Percentiles rank a stretch among this genome's conserved stretches.
Evolutionary conservation across 2,329 filamentous ascomycete species (phyloP).

Genomic region (Teratosphaeria viscida): DNA sequence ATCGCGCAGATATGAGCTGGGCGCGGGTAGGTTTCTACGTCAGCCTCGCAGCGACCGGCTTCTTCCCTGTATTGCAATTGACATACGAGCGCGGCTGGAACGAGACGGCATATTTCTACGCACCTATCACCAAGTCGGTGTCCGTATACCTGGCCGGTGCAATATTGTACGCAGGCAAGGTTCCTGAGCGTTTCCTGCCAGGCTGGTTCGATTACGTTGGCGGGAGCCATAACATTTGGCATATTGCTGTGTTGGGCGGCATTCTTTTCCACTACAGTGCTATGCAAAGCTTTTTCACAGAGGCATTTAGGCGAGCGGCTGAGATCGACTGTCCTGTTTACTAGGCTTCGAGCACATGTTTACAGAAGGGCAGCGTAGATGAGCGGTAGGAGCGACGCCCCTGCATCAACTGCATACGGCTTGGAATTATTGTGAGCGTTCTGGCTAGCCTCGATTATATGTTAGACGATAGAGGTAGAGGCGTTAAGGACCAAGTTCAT

Average conservation of each 20-base stretch:
- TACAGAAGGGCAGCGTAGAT: neutral
- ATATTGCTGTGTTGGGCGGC: constrained; percentile 83
- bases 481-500: neutral
- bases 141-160: constrained; percentile 79
- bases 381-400: neutral
- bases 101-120: constrained; percentile 84
- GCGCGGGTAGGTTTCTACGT: constrained; percentile 85
- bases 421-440: neutral
- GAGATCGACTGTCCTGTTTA: neutral
- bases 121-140: constrained; percentile 74
- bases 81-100: constrained; percentile 63
- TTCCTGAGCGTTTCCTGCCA: constrained; percentile 86
- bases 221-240: constrained; percentile 96
- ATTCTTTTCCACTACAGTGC: constrained; percentile 96
- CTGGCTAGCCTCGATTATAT: neutral
- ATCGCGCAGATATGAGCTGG: constrained; percentile 86
- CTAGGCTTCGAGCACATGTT: neutral
- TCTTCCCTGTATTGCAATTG: constrained; percentile 79
- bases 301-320: constrained; percentile 30
- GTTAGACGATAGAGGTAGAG: neutral
- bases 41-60: constrained; percentile 75
- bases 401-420: neutral
- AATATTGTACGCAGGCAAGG: constrained; percentile 77
- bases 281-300: constrained; percentile 87
- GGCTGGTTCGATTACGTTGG: constrained; percentile 93